phyloP scores from a whole-genome alignment of 371 early-diverging fungal species.

The Mortierella sp. region DNA sequence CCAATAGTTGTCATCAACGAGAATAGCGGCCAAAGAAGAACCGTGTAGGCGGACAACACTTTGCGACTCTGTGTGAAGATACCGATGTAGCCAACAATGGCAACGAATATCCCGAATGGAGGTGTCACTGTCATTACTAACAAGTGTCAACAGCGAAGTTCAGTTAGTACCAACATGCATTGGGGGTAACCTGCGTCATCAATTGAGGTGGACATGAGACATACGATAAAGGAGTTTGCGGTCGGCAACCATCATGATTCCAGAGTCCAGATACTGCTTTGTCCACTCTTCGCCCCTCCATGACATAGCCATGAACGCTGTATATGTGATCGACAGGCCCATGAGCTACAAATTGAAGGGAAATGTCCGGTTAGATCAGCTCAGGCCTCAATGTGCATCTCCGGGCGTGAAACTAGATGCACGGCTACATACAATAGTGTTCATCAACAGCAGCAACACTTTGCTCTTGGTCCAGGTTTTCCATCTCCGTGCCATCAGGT shows the following conservation, averaged over 20 bases:
- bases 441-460: constrained; percentile 61
- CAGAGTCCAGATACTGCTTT: constrained; percentile 35
- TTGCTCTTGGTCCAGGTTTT: constrained; percentile 64
- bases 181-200: too few relatives aligned
- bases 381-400: too few relatives aligned
- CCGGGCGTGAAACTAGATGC: too few relatives aligned
- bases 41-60: constrained; percentile 58
- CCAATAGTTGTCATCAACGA: constrained; percentile 65
- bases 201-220: constrained; percentile 10
- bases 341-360: constrained; percentile 53
- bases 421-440: constrained; percentile 64
- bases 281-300: constrained; percentile 32
- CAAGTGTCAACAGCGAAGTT: background rate
- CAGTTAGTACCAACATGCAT: background rate
- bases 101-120: constrained; percentile 57
- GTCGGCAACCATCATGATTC: constrained; percentile 41
- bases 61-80: constrained; percentile 65
- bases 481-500: constrained; percentile 1
- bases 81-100: constrained; percentile 64
- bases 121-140: constrained; percentile 63
- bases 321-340: constrained; percentile 55
- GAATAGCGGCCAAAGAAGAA: constrained; percentile 68
- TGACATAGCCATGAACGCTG: constrained; percentile 17
- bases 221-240: constrained; percentile 58
- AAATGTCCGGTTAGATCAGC: background rate